Percentiles rank a stretch among this genome's conserved stretches.
Conservation (phyloP, 2,329 filamentous ascomycete species). For the Decorospora gaudefroyi region DNA sequence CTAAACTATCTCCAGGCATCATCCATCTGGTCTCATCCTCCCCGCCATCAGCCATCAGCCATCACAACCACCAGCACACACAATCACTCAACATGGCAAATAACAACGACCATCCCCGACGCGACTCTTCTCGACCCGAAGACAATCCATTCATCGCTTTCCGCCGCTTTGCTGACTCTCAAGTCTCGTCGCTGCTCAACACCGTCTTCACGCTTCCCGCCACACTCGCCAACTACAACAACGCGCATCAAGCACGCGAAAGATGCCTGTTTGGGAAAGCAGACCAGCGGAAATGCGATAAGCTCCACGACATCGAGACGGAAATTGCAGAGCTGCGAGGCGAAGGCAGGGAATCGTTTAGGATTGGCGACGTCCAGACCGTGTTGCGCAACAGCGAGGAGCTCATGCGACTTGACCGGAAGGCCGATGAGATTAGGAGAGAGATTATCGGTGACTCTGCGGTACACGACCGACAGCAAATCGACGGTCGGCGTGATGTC, state of each 20-base stretch:
- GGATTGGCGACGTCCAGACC: conserved; percentile 32
- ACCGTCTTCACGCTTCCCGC: conserved; percentile 53
- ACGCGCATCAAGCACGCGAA: conserved; percentile 37
- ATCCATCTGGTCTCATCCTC: too few relatives aligned
- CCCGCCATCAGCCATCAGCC: conserved; percentile 10
- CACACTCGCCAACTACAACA: conserved; percentile 39
- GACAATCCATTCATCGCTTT: conserved; percentile 64
- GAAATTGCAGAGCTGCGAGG: conserved; percentile 27
- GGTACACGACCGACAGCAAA: not conserved
- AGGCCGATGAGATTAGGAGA: conserved; percentile 34
- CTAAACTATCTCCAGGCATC: not conserved
- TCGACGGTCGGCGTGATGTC: conserved; percentile 11
- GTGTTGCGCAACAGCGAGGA: conserved; percentile 43
- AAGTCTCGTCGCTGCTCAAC: conserved; percentile 60
- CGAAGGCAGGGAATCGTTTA: conserved; percentile 34
- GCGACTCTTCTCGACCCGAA: conserved; percentile 25
- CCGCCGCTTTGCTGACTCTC: conserved; percentile 64
- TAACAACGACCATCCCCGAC: conserved; percentile 25
- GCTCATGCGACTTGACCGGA: conserved; percentile 31
- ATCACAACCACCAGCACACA: conserved; percentile 10
- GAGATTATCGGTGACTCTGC: conserved; percentile 26
- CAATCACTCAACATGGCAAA: conserved; percentile 31
- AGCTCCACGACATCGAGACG: conserved; percentile 31
- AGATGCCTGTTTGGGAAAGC: conserved; percentile 43
- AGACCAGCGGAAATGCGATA: conserved; percentile 33